phyloP scores from a whole-genome alignment of 306 rosid species.

The Cicer bijugum region DNA sequence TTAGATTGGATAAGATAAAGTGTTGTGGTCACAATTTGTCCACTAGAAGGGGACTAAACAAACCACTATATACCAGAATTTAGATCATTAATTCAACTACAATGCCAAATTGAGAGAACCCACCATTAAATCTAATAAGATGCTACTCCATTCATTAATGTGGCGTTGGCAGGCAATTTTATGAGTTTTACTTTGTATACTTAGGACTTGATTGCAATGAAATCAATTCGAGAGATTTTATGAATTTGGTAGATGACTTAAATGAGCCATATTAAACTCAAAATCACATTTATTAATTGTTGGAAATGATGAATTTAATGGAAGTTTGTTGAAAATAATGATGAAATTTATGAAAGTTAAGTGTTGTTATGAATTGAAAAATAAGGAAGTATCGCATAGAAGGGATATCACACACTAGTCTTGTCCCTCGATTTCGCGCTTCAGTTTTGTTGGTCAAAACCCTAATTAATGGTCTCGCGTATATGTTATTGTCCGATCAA shows the following conservation, averaged over 20 bases:
- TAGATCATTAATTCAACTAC: conserved; percentile 16
- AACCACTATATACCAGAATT: conserved; percentile 42
- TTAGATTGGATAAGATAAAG: conserved; percentile 47
- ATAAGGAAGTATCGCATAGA: too few relatives aligned
- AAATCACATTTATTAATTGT: too few relatives aligned
- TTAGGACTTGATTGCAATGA: background rate
- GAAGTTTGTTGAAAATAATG: too few relatives aligned
- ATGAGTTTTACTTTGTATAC: background rate
- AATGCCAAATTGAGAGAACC: conserved; percentile 25
- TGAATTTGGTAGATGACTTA: background rate
- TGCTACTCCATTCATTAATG: background rate
- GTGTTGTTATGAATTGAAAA: too few relatives aligned
- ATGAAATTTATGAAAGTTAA: too few relatives aligned
- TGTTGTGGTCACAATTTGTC: conserved; percentile 59
- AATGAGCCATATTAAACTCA: too few relatives aligned
- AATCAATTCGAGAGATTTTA: background rate
- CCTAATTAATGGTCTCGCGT: too few relatives aligned
- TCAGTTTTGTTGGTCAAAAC: too few relatives aligned
- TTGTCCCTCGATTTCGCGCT: too few relatives aligned
- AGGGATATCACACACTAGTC: too few relatives aligned
- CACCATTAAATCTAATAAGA: conserved; percentile 25
- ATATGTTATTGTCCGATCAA: too few relatives aligned
- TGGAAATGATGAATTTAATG: too few relatives aligned
- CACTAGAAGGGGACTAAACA: conserved; percentile 41
- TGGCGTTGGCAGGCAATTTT: background rate